phyloP scores from a whole-genome alignment of 2,329 filamentous ascomycete genomes.

The Diaporthe sp. region DNA sequence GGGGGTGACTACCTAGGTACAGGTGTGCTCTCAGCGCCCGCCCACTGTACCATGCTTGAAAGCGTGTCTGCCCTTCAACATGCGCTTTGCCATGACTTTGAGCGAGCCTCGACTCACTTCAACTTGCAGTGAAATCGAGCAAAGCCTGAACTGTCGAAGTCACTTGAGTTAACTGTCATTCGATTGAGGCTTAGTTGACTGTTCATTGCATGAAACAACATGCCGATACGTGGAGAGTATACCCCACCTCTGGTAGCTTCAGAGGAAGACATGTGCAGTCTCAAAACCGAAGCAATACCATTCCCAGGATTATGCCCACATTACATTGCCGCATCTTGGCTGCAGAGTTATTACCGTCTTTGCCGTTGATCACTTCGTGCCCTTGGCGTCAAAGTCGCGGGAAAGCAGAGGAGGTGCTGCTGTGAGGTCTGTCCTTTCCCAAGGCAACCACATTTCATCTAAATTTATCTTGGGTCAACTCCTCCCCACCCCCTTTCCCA shows the following conservation, averaged over 20 bases:
- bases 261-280: not conserved
- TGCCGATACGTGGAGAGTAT: not conserved
- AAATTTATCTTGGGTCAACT: not conserved
- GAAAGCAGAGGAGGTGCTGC: not conserved
- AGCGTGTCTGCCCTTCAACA: not conserved
- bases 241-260: not conserved
- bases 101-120: no score
- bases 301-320: not conserved
- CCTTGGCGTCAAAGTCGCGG: not conserved
- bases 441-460: slow-evolving; percentile 35
- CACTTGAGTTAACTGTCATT: not conserved
- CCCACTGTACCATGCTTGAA: not conserved
- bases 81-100: not conserved
- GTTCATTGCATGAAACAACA: not conserved
- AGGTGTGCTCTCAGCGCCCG: not conserved
- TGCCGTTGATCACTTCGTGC: not conserved
- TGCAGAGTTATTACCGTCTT: no score
- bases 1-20: no score
- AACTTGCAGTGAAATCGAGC: not conserved
- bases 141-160: not conserved
- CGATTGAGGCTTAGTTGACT: not conserved
- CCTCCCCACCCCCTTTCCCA: no score
- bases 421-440: slow-evolving; percentile 27
- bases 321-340: not conserved
- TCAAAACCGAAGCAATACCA: no score